A percentile compares a stretch with the other conserved stretches of the same genome.
These are phyloP conservation scores for Microsporum audouinii DNA, from an alignment of 2,329 filamentous ascomycete species.

Conservation along the genomic window DNA sequence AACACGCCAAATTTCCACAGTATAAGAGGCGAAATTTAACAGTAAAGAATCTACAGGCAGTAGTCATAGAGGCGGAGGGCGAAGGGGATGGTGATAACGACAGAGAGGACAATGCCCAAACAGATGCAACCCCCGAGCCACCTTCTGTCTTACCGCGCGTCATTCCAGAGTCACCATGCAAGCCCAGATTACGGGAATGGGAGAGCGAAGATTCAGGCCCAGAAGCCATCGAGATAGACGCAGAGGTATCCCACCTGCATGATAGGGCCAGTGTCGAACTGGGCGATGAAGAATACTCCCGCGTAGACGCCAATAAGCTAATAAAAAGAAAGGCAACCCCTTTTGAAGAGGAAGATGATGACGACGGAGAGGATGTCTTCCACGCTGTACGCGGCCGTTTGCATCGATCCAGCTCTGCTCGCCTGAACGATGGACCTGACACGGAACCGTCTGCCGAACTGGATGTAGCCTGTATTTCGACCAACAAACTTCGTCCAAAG, in stretches of 20 bases:
- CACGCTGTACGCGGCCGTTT: background rate
- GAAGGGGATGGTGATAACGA: background rate
- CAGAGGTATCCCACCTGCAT: background rate
- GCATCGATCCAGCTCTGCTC: background rate
- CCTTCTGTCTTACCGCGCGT: background rate
- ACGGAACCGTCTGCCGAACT: background rate
- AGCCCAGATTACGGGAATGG: background rate
- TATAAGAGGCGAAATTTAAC: constrained; percentile 31
- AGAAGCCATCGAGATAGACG: background rate
- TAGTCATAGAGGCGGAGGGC: constrained; percentile 18
- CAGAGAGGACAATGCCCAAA: background rate
- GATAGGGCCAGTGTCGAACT: constrained; percentile 2
- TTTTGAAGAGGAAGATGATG: background rate
- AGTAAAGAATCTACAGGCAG: constrained; percentile 21
- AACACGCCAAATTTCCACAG: constrained; percentile 21
- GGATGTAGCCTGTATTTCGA: background rate
- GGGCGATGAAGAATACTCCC: constrained; percentile 14
- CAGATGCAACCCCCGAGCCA: background rate
- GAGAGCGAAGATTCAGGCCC: background rate
- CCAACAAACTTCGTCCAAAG: background rate
- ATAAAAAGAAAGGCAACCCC: background rate
- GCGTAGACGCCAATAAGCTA: background rate
- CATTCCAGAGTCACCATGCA: background rate
- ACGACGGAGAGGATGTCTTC: background rate
- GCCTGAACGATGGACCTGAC: background rate